Conservation (phyloP, 495 filamentous ascomycete species). For the Alectoria sarmentosa region DNA sequence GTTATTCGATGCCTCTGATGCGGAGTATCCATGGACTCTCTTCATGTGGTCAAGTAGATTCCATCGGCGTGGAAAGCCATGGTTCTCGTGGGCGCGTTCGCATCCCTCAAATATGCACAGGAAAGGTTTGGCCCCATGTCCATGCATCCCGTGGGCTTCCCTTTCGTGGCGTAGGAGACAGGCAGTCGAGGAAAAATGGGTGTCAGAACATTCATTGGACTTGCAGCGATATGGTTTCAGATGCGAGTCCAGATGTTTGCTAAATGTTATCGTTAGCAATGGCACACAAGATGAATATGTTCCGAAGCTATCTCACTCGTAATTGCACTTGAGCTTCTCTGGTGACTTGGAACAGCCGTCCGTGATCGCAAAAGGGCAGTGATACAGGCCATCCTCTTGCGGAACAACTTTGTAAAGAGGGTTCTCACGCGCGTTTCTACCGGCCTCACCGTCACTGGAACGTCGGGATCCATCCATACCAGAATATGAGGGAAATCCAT, state of each 20-base stretch:
- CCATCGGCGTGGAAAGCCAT: slow-evolving; percentile 89
- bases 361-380: slow-evolving; percentile 78
- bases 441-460: slow-evolving; percentile 41
- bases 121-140: slow-evolving; percentile 84
- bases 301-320: slow-evolving; percentile 63
- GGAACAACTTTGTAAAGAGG: slow-evolving; percentile 66
- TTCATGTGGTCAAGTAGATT: slow-evolving; percentile 94
- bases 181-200: slow-evolving; percentile 81
- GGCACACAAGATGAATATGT: slow-evolving; percentile 10
- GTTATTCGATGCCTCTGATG: slow-evolving; percentile 17
- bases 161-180: slow-evolving; percentile 92
- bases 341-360: slow-evolving; percentile 70
- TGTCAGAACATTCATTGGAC: slow-evolving; percentile 63
- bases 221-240: slow-evolving; percentile 92
- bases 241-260: slow-evolving; percentile 93
- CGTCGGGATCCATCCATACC: slow-evolving; percentile 31
- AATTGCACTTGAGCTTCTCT: slow-evolving; percentile 93
- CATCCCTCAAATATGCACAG: slow-evolving; percentile 79
- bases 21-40: slow-evolving; percentile 76
- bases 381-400: slow-evolving; percentile 70
- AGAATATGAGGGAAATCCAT: slow-evolving; percentile 13
- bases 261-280: slow-evolving; percentile 40
- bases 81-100: slow-evolving; percentile 67
- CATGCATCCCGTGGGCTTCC: slow-evolving; percentile 91
- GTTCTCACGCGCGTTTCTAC: slow-evolving; percentile 66